Base-by-base conservation (phyloP, 805 yeast genomes). In the Starmera dryadoides region DNA sequence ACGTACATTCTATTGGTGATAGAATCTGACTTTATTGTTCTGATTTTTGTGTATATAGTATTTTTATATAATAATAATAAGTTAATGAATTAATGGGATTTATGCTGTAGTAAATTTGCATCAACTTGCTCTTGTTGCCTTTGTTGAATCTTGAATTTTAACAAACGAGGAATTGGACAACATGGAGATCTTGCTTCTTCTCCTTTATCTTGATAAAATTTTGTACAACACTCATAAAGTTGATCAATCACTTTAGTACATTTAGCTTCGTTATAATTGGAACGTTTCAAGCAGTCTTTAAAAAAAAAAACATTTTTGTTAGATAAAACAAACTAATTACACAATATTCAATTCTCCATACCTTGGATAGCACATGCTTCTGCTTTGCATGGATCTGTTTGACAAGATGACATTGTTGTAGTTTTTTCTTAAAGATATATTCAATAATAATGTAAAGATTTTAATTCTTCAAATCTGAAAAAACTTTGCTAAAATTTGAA, bases 311-410 rank as follows among this genome's bases (percentile, higher is more conserved):
- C 6, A 21, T 6, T 6, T 21, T 6, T 21, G 23, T 21, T 21
- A 21, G 9, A 21, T 6, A 21, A 21, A 21, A 21, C 9, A 6
- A 9, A 9, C 23, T 6, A 21, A 9, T 21, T n/a, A n/a, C 23
- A 21, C 9, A 9, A 25, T 29, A 16, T 1, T 12, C 31, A 11
- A 10, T 10, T 7, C 10, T 28, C 63, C 77, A 20, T 56, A 75
- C 81, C 68, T 58, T 86, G 95, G 30, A 86, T 86, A 3, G 78
- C 79, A 62, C 95, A 86, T 2, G 95, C 95, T 46, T 81, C 71
- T 6, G 83, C 71, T 53, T 84, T 84, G 60, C 95, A 86, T 2
- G 83, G 75, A 34, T 59, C 60, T 28, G 25, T 12, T 2, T 19
- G 3, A 9, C 34, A 15, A 11, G 19, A 17, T 19, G 20, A 34